phyloP scores from a whole-genome alignment of 345 rosid genomes.

The Eucalyptus leucophloia region DNA sequence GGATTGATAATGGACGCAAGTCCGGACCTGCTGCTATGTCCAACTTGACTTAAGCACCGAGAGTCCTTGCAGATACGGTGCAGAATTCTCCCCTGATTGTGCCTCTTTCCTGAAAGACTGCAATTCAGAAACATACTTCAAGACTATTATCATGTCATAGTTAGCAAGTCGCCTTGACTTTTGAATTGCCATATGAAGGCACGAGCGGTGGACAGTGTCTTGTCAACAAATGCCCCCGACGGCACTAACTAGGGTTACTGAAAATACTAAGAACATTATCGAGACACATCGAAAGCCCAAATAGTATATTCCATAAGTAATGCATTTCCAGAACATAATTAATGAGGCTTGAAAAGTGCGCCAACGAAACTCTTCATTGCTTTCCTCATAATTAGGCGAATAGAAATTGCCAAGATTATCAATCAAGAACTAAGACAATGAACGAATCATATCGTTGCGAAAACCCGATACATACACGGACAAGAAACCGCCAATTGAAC shows the following conservation, averaged over 20 bases:
- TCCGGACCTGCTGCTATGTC: not conserved
- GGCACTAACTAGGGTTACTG: not conserved
- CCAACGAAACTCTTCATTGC: not conserved
- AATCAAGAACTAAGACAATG: not conserved
- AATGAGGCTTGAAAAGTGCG: not conserved
- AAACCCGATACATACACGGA: not conserved
- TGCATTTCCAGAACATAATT: not conserved
- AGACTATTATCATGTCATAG: not conserved
- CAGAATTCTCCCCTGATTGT: conserved; percentile 6
- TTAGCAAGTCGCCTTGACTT: not conserved
- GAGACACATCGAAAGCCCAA: not conserved
- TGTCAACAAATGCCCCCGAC: not conserved
- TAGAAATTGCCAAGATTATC: not conserved
- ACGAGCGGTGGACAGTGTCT: not conserved
- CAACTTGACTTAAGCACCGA: not conserved
- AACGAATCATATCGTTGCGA: not conserved
- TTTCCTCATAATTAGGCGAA: not conserved
- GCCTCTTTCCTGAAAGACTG: not conserved
- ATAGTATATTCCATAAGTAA: not conserved
- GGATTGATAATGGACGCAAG: not conserved
- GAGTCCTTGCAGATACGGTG: conserved; percentile 2
- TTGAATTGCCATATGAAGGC: not conserved
- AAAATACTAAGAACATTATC: not conserved
- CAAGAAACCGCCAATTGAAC: not conserved
- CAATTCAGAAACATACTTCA: not conserved